Evolutionary conservation across 2,329 filamentous ascomycete genomes (phyloP).

Genomic region (Epichloe brachyelytri): DNA sequence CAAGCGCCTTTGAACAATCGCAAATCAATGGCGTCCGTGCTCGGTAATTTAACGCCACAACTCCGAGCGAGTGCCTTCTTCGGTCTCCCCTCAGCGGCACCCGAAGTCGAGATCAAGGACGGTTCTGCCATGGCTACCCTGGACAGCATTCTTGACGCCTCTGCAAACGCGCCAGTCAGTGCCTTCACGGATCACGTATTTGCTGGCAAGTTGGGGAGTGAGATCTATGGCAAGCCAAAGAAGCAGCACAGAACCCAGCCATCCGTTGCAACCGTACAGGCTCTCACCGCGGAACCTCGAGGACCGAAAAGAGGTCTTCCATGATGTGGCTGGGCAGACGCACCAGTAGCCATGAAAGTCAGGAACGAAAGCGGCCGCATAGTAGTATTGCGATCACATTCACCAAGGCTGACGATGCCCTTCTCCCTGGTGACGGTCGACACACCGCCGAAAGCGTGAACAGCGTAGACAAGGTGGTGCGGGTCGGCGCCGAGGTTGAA

Average conservation of each 20-base stretch:
- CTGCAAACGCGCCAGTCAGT: constrained; percentile 72
- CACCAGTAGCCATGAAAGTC: constrained; percentile 17
- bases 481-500: constrained; percentile 15
- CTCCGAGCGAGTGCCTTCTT: constrained; percentile 88
- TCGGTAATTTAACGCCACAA: constrained; percentile 55
- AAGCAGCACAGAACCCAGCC: constrained; percentile 29
- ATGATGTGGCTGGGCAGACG: constrained; percentile 35
- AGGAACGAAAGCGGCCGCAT: constrained; percentile 14
- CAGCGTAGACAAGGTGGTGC: constrained; percentile 6
- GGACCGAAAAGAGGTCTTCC: constrained; percentile 33
- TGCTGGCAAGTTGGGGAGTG: constrained; percentile 59
- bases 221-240: constrained; percentile 56
- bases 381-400: constrained; percentile 13
- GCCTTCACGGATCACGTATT: constrained; percentile 87
- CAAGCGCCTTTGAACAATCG: constrained; percentile 18
- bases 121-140: constrained; percentile 81
- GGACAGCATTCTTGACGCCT: constrained; percentile 84
- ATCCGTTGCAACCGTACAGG: constrained; percentile 14
- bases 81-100: constrained; percentile 47
- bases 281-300: constrained; percentile 13
- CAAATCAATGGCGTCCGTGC: constrained; percentile 19
- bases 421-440: neutral
- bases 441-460: constrained; percentile 1
- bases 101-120: constrained; percentile 48
- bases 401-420: constrained; percentile 9